These are phyloP conservation scores for Neonectria faginata DNA, from an alignment of 2,329 filamentous ascomycete species.

Conservation along the genomic window DNA sequence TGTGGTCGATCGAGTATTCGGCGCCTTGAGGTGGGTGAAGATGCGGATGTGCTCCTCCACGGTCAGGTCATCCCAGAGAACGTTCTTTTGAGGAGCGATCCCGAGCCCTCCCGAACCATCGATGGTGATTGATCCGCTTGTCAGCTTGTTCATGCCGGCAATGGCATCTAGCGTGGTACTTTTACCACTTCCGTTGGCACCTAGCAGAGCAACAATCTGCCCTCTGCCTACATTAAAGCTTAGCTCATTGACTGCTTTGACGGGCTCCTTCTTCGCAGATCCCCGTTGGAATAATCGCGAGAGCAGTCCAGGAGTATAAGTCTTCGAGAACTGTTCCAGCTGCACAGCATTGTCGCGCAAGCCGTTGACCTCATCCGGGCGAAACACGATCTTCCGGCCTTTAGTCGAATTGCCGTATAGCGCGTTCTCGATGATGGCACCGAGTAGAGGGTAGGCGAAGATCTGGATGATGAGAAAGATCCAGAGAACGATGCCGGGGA, in stretches of 20 bases:
- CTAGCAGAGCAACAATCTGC: constrained; percentile 86
- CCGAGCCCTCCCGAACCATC: constrained; percentile 84
- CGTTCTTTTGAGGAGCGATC: constrained; percentile 92
- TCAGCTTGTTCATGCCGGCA: constrained; percentile 82
- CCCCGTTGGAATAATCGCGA: constrained; percentile 63
- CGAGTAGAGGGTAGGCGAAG: constrained; percentile 80
- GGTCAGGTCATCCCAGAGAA: constrained; percentile 90
- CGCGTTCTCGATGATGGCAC: constrained; percentile 76
- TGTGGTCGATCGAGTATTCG: constrained; percentile 64
- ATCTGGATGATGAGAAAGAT: constrained; percentile 83
- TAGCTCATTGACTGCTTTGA: constrained; percentile 82
- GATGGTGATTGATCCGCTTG: constrained; percentile 80
- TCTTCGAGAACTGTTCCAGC: constrained; percentile 80
- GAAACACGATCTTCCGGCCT: constrained; percentile 65
- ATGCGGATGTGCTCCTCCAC: constrained; percentile 86
- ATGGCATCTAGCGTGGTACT: constrained; percentile 91
- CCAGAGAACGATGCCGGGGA: constrained; percentile 83
- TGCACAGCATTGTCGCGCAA: constrained; percentile 69
- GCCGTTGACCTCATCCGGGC: constrained; percentile 42
- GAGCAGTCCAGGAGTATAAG: constrained; percentile 76
- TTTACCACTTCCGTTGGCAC: constrained; percentile 92
- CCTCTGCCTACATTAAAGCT: constrained; percentile 78
- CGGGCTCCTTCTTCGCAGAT: constrained; percentile 63
- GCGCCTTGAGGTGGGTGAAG: constrained; percentile 85
- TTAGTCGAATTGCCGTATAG: constrained; percentile 80